Conservation (phyloP, 192 early-diverging fungal species). For the Thoreauomyces humboldtii region DNA sequence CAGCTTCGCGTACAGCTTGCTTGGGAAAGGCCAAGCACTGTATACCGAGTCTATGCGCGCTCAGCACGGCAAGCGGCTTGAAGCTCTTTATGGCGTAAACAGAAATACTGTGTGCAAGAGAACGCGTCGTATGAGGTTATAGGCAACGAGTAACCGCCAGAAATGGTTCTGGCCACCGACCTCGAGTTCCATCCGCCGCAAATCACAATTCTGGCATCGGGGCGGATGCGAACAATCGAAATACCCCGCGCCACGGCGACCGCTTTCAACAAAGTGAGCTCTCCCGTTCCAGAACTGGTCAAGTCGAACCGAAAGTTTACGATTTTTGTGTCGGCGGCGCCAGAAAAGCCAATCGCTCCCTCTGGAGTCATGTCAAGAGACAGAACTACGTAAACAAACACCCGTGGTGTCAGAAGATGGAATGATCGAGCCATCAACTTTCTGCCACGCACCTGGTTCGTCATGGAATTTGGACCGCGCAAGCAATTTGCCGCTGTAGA, state of each 20-base stretch:
- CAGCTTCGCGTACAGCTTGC: background rate
- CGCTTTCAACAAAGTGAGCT: background rate
- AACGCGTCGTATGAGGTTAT: background rate
- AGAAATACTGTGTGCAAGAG: slow-evolving; percentile 1
- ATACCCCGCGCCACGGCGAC: slow-evolving; percentile 1
- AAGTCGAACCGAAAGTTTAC: background rate
- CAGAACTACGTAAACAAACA: slow-evolving; percentile 17
- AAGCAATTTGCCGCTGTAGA: background rate
- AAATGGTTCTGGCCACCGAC: background rate
- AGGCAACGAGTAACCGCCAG: background rate
- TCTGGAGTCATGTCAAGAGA: slow-evolving; percentile 15
- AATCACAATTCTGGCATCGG: slow-evolving; percentile 16
- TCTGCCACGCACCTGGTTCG: slow-evolving; percentile 18
- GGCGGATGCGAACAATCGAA: slow-evolving; percentile 5
- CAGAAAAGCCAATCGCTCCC: background rate
- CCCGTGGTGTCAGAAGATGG: background rate
- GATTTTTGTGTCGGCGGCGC: slow-evolving; percentile 18
- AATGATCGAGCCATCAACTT: background rate
- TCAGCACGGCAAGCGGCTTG: slow-evolving; percentile 25
- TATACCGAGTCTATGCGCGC: slow-evolving; percentile 15
- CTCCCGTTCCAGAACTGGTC: background rate
- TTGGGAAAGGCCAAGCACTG: slow-evolving; percentile 13
- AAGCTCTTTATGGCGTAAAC: slow-evolving; percentile 17
- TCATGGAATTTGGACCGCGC: slow-evolving; percentile 13
- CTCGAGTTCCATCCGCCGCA: slow-evolving; percentile 23